These are phyloP conservation scores for Dentipellis sp. DNA, from an alignment of 768 basidiomycete genomes.

Conservation along the genomic window DNA sequence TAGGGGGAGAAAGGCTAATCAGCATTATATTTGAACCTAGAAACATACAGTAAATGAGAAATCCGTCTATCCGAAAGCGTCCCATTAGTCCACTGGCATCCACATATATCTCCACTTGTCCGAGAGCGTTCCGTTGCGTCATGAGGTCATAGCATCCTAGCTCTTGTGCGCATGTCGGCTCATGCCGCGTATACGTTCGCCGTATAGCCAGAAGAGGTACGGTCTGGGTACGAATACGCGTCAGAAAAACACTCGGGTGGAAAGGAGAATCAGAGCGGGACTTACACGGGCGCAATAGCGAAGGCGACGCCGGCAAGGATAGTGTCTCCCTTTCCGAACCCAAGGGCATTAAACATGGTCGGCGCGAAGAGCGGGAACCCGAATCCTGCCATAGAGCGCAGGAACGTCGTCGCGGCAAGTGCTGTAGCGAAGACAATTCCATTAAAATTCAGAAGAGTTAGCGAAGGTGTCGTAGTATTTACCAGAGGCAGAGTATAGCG, in stretches of 20 bases:
- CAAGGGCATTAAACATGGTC: conserved; percentile 53
- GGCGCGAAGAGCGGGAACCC: conserved; percentile 75
- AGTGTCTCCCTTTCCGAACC: conserved; percentile 63
- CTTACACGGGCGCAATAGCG: conserved; percentile 47
- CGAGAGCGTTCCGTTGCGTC: too few species aligned
- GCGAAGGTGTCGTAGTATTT: conserved; percentile 9
- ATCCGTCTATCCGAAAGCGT: too few species aligned
- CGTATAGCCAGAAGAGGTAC: conserved; percentile 34
- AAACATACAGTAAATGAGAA: too few species aligned
- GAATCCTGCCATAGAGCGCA: conserved; percentile 63
- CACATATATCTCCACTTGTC: too few species aligned
- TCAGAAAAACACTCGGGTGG: conserved; percentile 19
- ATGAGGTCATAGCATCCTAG: too few species aligned
- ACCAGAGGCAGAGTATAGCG: conserved; percentile 62
- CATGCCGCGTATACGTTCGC: conserved; percentile 36
- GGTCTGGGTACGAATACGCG: conserved; percentile 30
- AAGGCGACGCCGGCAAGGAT: conserved; percentile 53
- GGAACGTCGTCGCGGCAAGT: conserved; percentile 51
- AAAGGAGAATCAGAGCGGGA: conserved; percentile 10
- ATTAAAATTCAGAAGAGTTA: background rate
- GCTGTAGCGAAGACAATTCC: conserved; percentile 27
- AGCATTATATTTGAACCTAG: too few species aligned
- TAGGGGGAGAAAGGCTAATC: too few species aligned
- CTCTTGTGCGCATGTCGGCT: background rate
- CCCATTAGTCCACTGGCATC: too few species aligned